Conservation (phyloP, 306 rosid species). For the Cucumis melo region DNA sequence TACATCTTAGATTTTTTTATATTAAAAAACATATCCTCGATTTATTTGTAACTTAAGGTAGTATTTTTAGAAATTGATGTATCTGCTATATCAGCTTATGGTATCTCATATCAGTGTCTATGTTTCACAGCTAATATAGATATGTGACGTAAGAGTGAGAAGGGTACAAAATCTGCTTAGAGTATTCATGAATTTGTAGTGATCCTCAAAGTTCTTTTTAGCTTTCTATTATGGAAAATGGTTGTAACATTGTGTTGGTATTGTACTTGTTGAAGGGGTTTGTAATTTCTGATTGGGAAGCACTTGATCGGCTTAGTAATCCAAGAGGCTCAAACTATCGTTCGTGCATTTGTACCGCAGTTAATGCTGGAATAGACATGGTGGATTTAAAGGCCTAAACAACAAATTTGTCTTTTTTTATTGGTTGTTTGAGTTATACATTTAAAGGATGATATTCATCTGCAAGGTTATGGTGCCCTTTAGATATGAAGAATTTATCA, state of each 20-base stretch:
- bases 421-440: neutral
- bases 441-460: neutral
- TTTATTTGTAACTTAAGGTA: too few species aligned
- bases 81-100: too few species aligned
- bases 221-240: neutral
- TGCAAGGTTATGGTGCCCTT: slow-evolving; percentile 80
- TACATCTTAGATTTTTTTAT: too few species aligned
- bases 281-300: slow-evolving; percentile 80
- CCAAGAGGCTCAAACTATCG: slow-evolving; percentile 56
- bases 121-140: too few species aligned
- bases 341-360: slow-evolving; percentile 36
- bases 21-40: too few species aligned
- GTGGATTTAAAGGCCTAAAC: slow-evolving; percentile 19
- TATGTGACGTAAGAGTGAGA: too few species aligned
- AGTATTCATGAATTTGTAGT: neutral
- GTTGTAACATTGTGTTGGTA: neutral
- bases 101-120: too few species aligned
- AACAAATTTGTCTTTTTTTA: neutral
- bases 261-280: slow-evolving; percentile 45
- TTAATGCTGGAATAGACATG: slow-evolving; percentile 90
- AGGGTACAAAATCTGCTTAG: neutral
- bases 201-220: neutral
- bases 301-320: slow-evolving; percentile 42
- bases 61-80: too few species aligned
- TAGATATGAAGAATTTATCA: slow-evolving; percentile 30